Evolutionary conservation across 192 early-diverging fungal species (phyloP), one percentile per base, ranked within the genome.

Genomic region (Allomyces javanicus): DNA sequence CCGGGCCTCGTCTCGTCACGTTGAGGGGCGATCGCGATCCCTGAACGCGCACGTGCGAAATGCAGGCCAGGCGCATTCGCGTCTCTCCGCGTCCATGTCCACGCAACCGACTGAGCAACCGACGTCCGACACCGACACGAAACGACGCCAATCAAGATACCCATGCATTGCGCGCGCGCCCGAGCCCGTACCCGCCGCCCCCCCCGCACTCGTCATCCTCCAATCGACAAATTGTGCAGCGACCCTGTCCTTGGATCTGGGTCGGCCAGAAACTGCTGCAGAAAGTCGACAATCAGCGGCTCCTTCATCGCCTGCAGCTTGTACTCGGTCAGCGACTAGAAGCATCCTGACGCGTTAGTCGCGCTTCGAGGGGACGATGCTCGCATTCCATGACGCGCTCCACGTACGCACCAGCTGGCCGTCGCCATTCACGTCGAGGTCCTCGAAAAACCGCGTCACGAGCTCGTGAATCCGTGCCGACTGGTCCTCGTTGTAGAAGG

Each of bases 271-370:
- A 89, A 89, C 71, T 88, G 85, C 44, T 87, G 78, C 17, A 89
- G 67, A 67, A 89, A 88, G 64, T 89, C 87, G 24, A 88, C 77
- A 26, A 88, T 85, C 55, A 89, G 66, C 0, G 87, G 87, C 67
- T 89, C 87, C 65, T 89, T 89, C 73, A 89, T 80, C 3, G 84
- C 84, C 72, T 84, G 86, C 40, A 89, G 69, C 67, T 88, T 88
- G 69, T 85, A 89, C 71, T 89, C 87, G 62, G 79, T 77, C 64
- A 87, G 77, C 10, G 84, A 81, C 83, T 85, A 69, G 6, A 2
- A 1, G n/a, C 14, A 64, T 40, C 27, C 25, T 7, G 24, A 40
- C 63, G 19, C 25, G 43, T 62, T 22, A 72, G 17, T 45, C 10
- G 7, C 10, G 64, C 40, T 25, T 44, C n/a, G 9, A 9, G 33